Evolutionary conservation across 2,329 filamentous ascomycete species (phyloP).

Genomic region (Alternaria viburni): DNA sequence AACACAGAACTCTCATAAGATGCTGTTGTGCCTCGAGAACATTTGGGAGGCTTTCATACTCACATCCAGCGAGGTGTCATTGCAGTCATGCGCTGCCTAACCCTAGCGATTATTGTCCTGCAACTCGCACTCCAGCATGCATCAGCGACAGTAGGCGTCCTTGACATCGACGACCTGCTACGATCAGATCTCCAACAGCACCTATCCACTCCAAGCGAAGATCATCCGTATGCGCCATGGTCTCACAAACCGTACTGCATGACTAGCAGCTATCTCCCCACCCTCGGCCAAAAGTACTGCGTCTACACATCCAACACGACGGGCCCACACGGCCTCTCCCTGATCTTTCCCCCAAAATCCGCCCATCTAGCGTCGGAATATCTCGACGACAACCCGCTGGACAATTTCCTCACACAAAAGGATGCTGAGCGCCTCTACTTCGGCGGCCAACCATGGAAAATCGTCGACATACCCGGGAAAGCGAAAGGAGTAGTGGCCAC

Average conservation of each 20-base stretch:
- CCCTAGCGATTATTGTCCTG: background rate
- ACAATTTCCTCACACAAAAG: conserved; percentile 12
- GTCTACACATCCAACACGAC: conserved; percentile 27
- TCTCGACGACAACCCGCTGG: conserved; percentile 24
- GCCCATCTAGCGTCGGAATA: conserved; percentile 3
- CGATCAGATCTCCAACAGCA: conserved; percentile 3
- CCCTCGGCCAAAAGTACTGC: conserved; percentile 25
- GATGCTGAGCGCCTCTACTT: conserved; percentile 10
- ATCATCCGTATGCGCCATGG: conserved; percentile 9
- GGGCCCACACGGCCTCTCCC: conserved; percentile 17
- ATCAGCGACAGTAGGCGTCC: conserved; percentile 15
- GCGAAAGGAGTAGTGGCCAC: conserved; percentile 30
- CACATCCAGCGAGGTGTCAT: background rate
- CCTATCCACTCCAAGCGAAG: background rate
- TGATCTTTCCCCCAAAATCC: conserved; percentile 18
- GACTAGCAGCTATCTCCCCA: conserved; percentile 5
- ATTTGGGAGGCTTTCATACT: background rate
- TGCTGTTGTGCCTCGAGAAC: too few species aligned
- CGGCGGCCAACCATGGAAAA: conserved; percentile 16
- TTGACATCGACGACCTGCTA: conserved; percentile 22
- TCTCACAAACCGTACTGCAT: conserved; percentile 24
- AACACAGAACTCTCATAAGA: background rate
- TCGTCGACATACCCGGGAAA: conserved; percentile 24
- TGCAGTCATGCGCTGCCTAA: background rate
- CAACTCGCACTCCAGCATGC: background rate